Conservation (phyloP, 305 asterid genomes). For the Petunia hybrid region DNA sequence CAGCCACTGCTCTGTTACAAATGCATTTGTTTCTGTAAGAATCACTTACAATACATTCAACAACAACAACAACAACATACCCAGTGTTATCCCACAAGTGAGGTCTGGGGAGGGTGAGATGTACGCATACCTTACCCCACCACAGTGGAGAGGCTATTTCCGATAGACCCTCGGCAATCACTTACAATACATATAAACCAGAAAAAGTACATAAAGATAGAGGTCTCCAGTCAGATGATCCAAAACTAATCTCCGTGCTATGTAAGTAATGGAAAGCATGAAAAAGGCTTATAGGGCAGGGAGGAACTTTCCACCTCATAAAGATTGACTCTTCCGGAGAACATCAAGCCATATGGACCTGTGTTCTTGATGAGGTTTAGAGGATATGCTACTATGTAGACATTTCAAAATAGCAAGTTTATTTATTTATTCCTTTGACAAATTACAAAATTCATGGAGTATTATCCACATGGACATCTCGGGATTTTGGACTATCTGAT, state of each 20-base stretch:
- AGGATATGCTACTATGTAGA: neutral
- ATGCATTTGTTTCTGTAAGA: conserved; percentile 50
- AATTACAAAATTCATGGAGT: neutral
- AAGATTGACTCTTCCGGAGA: conserved; percentile 8
- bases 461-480: neutral
- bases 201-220: neutral
- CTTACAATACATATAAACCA: conserved; percentile 21
- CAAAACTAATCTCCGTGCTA: neutral
- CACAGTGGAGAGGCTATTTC: too few relatives aligned
- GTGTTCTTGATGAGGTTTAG: neutral
- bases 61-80: conserved; percentile 1
- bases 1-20: conserved; percentile 75
- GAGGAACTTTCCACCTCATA: conserved; percentile 8
- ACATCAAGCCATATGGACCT: neutral
- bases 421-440: neutral
- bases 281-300: neutral
- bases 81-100: too few relatives aligned
- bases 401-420: neutral
- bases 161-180: neutral
- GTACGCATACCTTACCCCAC: too few relatives aligned
- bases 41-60: conserved; percentile 25
- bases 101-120: too few relatives aligned
- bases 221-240: neutral
- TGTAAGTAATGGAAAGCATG: neutral
- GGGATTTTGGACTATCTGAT: neutral